Evolutionary conservation across 73 alveolate species (phyloP), one percentile per base, ranked within the genome.

Genomic region (Symbiodinium pilosum): DNA sequence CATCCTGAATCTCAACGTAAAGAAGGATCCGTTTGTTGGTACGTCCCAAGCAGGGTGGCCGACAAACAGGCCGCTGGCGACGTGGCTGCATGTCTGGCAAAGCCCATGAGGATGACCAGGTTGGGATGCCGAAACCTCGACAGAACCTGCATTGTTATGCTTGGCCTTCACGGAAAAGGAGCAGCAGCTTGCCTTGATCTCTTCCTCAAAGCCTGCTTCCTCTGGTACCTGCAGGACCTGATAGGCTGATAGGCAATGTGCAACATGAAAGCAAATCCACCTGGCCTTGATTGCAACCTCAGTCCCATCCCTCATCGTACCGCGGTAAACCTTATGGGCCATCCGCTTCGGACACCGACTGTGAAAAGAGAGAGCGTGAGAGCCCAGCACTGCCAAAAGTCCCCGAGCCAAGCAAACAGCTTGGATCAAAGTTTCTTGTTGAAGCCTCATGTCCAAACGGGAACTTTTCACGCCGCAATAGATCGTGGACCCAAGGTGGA

Each of bases 31-130:
- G 59, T n/a, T 9, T 54, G 73, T 16, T 54, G 73, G 73, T 30
- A 54, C 34, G n/a, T n/a, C n/a, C n/a, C 73, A 54, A n/a, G 32
- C 32, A 26, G 20, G 2, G 73, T 24, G 34, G 6, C 81, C 3
- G 4, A 64, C 6, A 20, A 64, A 64, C 81, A 64, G 41, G 30
- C 39, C 59, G 30, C 39, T 34, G 20, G 81, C 38, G 81, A 64
- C 81, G 81, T 64, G 4, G 81, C 81, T 1, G 81, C 81, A 28
- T 64, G 81, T 52, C 97, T 51, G 34, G 98, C 98, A 56, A 92
- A 92, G 68, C 98, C 98, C 98, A 92, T 92, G 68, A 92, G 83
- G 54, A 92, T 92, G 92, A 92, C 98, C 41, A 92, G 59, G 91
- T 92, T 92, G 92, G 98, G 98, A 73, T 92, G 98, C 21, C 98